These are phyloP conservation scores for Pseudopyrenochaeta lycopersici DNA, from an alignment of 2,329 filamentous ascomycete genomes.

Conservation along the genomic window DNA sequence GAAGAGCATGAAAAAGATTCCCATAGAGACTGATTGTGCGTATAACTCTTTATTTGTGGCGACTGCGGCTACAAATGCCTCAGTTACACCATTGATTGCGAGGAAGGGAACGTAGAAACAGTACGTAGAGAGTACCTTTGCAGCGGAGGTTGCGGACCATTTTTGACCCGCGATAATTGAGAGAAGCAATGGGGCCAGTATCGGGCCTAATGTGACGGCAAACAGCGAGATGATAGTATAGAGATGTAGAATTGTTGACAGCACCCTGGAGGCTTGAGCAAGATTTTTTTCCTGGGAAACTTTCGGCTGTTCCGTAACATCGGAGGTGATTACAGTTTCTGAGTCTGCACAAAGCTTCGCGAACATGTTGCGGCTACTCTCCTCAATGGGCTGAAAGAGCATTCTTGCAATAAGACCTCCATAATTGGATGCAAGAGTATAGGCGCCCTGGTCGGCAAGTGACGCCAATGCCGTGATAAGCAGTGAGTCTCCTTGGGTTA, in stretches of 20 bases:
- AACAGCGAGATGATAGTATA: slow-evolving; percentile 79
- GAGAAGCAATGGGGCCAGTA: slow-evolving; percentile 76
- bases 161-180: slow-evolving; percentile 76
- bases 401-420: slow-evolving; percentile 88
- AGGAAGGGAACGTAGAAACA: slow-evolving; percentile 94
- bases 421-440: slow-evolving; percentile 91
- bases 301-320: slow-evolving; percentile 1
- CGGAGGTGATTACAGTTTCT: slow-evolving; percentile 17
- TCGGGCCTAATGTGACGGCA: slow-evolving; percentile 75
- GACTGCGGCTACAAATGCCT: slow-evolving; percentile 91
- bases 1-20: slow-evolving; percentile 79
- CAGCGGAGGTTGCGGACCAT: slow-evolving; percentile 80
- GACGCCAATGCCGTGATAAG: slow-evolving; percentile 82
- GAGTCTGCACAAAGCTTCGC: slow-evolving; percentile 73
- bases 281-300: slow-evolving; percentile 29
- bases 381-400: slow-evolving; percentile 93
- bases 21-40: slow-evolving; percentile 84
- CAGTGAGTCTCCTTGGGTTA: slow-evolving; percentile 94
- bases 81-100: slow-evolving; percentile 88
- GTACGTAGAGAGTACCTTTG: slow-evolving; percentile 78
- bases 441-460: slow-evolving; percentile 84
- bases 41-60: slow-evolving; percentile 79
- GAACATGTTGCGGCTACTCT: slow-evolving; percentile 90
- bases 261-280: slow-evolving; percentile 58
- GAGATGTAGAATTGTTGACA: slow-evolving; percentile 71